These are phyloP conservation scores for Ophiostoma sp. DNA, from an alignment of 2,329 filamentous ascomycete genomes.

Conservation along the genomic window DNA sequence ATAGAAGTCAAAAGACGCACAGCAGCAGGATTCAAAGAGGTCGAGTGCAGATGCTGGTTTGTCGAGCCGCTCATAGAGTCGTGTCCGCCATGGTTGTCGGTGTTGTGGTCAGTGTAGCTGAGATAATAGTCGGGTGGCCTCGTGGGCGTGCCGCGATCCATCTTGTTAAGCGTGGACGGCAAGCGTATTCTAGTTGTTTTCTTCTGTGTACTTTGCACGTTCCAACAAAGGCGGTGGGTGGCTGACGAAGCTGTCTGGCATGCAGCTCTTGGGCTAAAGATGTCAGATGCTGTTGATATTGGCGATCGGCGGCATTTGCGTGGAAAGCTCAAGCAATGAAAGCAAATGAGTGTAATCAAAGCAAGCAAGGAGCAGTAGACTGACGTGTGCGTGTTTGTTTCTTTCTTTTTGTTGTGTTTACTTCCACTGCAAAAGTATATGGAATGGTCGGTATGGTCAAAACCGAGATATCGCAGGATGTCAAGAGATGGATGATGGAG, in stretches of 20 bases:
- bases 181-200: constrained; percentile 10
- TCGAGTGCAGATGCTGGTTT: constrained; percentile 34
- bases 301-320: constrained; percentile 1
- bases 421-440: not conserved
- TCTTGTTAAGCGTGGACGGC: constrained; percentile 28
- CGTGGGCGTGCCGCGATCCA: constrained; percentile 49
- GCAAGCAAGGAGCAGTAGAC: not conserved
- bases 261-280: not conserved
- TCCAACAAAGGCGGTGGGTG: not conserved
- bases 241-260: constrained; percentile 6
- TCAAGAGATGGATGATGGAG: not conserved
- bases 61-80: constrained; percentile 38
- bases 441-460: not conserved
- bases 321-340: not conserved
- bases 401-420: not conserved
- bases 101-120: constrained; percentile 50
- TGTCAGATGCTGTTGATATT: constrained; percentile 6
- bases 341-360: not conserved
- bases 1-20: constrained; percentile 59
- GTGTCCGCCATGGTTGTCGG: constrained; percentile 50
- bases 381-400: not conserved
- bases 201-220: not conserved
- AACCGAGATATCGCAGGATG: not conserved
- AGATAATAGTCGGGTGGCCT: constrained; percentile 52
- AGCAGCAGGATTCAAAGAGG: constrained; percentile 42